Percentiles rank a stretch among this genome's conserved stretches.
Conservation (phyloP, 2,329 filamentous ascomycete genomes). For the Dactylellina leptospora region DNA sequence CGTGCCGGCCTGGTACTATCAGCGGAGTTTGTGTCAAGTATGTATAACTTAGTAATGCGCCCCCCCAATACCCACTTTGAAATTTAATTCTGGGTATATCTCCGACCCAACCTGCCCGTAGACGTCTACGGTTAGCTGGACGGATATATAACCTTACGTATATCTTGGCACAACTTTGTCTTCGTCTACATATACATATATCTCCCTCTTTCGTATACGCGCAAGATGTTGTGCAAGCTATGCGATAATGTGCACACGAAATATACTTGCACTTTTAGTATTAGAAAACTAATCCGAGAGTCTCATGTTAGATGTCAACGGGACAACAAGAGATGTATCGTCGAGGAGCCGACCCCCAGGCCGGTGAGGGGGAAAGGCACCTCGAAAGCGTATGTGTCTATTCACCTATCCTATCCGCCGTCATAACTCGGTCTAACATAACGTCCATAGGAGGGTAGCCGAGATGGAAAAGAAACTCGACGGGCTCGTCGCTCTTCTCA, state of each 20-base stretch:
- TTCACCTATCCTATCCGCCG: neutral
- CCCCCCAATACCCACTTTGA: neutral
- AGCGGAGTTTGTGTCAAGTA: conserved; percentile 47
- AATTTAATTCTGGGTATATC: conserved; percentile 6
- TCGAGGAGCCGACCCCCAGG: conserved; percentile 47
- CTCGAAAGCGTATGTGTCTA: conserved; percentile 61
- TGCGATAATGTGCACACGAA: conserved; percentile 38
- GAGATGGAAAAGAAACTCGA: conserved; percentile 59
- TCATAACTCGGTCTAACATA: neutral
- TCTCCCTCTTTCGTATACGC: neutral
- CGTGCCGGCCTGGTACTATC: conserved; percentile 43
- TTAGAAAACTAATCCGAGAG: conserved; percentile 50
- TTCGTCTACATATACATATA: neutral
- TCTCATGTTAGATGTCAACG: conserved; percentile 49
- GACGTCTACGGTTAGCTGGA: conserved; percentile 22
- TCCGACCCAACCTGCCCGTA: neutral
- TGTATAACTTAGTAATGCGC: neutral
- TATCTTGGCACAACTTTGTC: neutral
- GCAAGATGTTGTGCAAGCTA: conserved; percentile 45
- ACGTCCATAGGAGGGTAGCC: conserved; percentile 56
- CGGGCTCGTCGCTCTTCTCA: conserved; percentile 52
- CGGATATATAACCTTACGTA: neutral
- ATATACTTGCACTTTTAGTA: conserved; percentile 44
- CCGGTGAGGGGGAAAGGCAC: conserved; percentile 63
- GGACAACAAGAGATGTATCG: conserved; percentile 47